Evolutionary conservation across 441 rosid species (phyloP).

Genomic region (Gossypium lobatum): DNA sequence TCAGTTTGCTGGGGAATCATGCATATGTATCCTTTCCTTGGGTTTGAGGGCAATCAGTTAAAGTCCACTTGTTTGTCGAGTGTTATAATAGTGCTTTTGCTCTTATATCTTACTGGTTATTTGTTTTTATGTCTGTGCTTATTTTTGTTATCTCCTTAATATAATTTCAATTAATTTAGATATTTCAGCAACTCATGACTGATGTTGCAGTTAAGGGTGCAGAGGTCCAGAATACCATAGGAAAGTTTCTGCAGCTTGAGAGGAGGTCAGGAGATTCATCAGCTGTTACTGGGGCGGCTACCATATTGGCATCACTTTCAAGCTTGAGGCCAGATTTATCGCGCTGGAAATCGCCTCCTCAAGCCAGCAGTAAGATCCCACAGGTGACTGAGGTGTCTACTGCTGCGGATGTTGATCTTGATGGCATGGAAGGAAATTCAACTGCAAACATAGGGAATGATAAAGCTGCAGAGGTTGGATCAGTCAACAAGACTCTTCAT

Average conservation of each 20-base stretch:
- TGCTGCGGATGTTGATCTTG: slow-evolving; percentile 44
- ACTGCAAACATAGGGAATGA: slow-evolving; percentile 36
- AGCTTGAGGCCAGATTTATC: slow-evolving; percentile 56
- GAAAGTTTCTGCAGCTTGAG: slow-evolving; percentile 52
- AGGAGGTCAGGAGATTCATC: slow-evolving; percentile 74
- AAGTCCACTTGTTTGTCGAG: neutral
- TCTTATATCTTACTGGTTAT: neutral
- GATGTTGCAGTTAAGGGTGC: slow-evolving; percentile 47
- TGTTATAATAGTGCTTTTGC: neutral
- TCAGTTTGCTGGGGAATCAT: slow-evolving; percentile 63
- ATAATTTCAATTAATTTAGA: slow-evolving; percentile 28
- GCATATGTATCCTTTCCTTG: slow-evolving; percentile 72
- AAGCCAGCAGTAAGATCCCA: slow-evolving; percentile 39
- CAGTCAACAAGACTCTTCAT: slow-evolving; percentile 39
- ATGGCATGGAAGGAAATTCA: slow-evolving; percentile 53
- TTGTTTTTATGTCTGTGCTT: slow-evolving; percentile 6
- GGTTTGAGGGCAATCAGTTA: neutral
- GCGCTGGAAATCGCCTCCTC: slow-evolving; percentile 47
- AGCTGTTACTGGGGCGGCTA: slow-evolving; percentile 71
- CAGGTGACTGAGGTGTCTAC: slow-evolving; percentile 44
- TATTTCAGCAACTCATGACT: slow-evolving; percentile 49
- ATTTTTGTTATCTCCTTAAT: slow-evolving; percentile 25
- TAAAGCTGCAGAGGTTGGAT: slow-evolving; percentile 51
- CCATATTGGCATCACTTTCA: slow-evolving; percentile 74
- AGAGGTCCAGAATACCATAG: slow-evolving; percentile 43